Conservation (phyloP, 1,139 yeast genomes). For the Geotrichum fermentans region DNA sequence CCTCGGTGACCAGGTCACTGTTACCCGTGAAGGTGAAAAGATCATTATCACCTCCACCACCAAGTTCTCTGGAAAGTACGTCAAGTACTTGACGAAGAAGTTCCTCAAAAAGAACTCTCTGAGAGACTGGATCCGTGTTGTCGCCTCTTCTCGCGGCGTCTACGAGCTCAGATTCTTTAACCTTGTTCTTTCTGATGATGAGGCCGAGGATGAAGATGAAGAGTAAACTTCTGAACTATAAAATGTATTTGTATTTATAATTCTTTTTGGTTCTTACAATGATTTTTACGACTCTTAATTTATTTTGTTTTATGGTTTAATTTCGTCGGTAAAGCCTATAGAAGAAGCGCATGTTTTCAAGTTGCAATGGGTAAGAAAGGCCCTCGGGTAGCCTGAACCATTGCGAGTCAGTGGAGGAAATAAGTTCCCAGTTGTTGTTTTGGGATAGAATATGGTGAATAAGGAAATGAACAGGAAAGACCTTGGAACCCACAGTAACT, state of each 20-base stretch:
- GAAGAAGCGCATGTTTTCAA: slow-evolving; percentile 85
- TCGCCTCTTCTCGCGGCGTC: slow-evolving; percentile 90
- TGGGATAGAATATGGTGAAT: slow-evolving; percentile 58
- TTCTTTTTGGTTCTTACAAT: not conserved
- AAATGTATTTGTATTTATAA: slow-evolving; percentile 1
- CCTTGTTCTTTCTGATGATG: slow-evolving; percentile 96
- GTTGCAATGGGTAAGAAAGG: slow-evolving; percentile 61
- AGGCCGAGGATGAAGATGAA: slow-evolving; percentile 54
- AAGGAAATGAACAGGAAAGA: slow-evolving; percentile 76
- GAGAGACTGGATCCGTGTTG: slow-evolving; percentile 98
- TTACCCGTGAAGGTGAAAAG: slow-evolving; percentile 77
- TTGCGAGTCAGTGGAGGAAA: slow-evolving; percentile 64
- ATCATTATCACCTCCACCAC: slow-evolving; percentile 83
- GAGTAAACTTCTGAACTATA: slow-evolving; percentile 11
- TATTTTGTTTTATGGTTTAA: slow-evolving; percentile 22
- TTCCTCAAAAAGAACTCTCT: slow-evolving; percentile 99
- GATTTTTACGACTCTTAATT: not conserved
- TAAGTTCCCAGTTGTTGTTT: slow-evolving; percentile 60
- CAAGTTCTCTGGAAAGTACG: slow-evolving; percentile 99
- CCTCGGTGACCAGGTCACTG: slow-evolving; percentile 92
- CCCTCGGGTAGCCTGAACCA: slow-evolving; percentile 68
- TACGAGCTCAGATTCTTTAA: slow-evolving; percentile 99
- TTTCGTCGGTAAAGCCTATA: slow-evolving; percentile 61
- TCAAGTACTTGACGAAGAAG: slow-evolving; percentile 98
- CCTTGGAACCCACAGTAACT: slow-evolving; percentile 66